These are phyloP conservation scores for Vitis riparia DNA, from an alignment of 164 flowering plant genomes.

Conservation along the genomic window DNA sequence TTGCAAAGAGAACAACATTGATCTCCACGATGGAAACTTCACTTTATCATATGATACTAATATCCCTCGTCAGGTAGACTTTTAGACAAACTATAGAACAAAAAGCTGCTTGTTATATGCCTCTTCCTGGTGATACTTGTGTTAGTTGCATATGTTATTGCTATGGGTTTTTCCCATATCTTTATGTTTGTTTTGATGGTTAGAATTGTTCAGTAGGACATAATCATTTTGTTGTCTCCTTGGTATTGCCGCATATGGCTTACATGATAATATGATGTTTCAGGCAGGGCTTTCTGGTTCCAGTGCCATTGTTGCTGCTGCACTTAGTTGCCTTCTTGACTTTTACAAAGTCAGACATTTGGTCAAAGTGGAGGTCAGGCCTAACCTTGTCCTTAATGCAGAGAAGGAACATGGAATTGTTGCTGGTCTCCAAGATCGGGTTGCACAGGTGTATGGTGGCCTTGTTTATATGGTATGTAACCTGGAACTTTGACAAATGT, in stretches of 20 bases:
- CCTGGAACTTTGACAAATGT: not conserved
- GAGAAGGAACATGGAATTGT: slow-evolving; percentile 96
- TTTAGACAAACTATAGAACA: not conserved
- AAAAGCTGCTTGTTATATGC: not conserved
- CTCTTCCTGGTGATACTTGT: not conserved
- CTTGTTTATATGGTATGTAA: slow-evolving; percentile 86
- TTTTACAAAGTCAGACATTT: slow-evolving; percentile 80
- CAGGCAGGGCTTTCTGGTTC: slow-evolving; percentile 99
- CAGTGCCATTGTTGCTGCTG: slow-evolving; percentile 94
- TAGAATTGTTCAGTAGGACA: not conserved
- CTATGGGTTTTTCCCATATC: not conserved
- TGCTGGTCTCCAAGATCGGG: slow-evolving; percentile 98
- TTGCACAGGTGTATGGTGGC: slow-evolving; percentile 97
- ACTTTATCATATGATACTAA: slow-evolving; percentile 91
- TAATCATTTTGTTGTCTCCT: not conserved
- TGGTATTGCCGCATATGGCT: not conserved
- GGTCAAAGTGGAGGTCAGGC: slow-evolving; percentile 81
- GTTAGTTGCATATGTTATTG: not conserved
- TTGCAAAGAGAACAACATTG: slow-evolving; percentile 67
- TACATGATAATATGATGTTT: slow-evolving; percentile 25
- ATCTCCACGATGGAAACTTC: slow-evolving; percentile 57
- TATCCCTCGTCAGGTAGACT: slow-evolving; percentile 89
- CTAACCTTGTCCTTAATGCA: slow-evolving; percentile 81
- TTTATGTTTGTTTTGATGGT: not conserved
- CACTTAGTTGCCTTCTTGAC: slow-evolving; percentile 85